These are phyloP conservation scores for Pythium aphanidermatum DNA, from an alignment of 352 stramenopile species.

Conservation along the genomic window DNA sequence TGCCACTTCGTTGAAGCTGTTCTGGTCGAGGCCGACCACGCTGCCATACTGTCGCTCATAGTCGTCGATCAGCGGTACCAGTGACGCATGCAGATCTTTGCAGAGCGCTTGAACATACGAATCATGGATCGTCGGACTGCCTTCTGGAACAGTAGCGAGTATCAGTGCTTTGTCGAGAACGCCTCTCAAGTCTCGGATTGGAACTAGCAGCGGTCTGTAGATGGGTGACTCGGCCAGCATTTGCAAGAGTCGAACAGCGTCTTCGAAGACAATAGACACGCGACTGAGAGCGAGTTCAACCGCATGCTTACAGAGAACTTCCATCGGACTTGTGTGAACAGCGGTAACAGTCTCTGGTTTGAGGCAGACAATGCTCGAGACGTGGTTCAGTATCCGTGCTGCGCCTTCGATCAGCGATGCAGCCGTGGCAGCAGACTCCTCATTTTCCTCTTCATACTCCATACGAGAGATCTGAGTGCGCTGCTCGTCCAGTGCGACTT, in stretches of 20 bases:
- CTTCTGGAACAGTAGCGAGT: constrained; percentile 28
- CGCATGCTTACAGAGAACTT: constrained; percentile 42
- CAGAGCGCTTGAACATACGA: constrained; percentile 38
- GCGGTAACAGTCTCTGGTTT: constrained; percentile 1
- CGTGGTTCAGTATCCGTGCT: constrained; percentile 13
- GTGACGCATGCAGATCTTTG: constrained; percentile 27
- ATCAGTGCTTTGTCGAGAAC: constrained; percentile 44
- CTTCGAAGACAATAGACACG: constrained; percentile 44
- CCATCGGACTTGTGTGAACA: too few relatives aligned
- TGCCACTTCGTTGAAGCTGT: constrained; percentile 20
- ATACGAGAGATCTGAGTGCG: not conserved
- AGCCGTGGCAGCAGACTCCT: constrained; percentile 4
- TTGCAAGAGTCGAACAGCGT: constrained; percentile 52
- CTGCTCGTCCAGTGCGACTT: constrained; percentile 30
- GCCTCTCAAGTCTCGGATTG: constrained; percentile 45
- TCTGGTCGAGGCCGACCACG: constrained; percentile 32
- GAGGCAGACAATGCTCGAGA: constrained; percentile 20
- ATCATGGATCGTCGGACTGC: constrained; percentile 28
- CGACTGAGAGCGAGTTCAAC: constrained; percentile 53
- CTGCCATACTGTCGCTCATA: constrained; percentile 45
- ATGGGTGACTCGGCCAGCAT: constrained; percentile 37
- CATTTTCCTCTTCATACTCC: not conserved
- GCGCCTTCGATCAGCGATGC: not conserved
- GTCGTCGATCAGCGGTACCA: constrained; percentile 44
- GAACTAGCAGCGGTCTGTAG: constrained; percentile 21